phyloP scores from a whole-genome alignment of 768 basidiomycete genomes.

The Baorangia bicolor region DNA sequence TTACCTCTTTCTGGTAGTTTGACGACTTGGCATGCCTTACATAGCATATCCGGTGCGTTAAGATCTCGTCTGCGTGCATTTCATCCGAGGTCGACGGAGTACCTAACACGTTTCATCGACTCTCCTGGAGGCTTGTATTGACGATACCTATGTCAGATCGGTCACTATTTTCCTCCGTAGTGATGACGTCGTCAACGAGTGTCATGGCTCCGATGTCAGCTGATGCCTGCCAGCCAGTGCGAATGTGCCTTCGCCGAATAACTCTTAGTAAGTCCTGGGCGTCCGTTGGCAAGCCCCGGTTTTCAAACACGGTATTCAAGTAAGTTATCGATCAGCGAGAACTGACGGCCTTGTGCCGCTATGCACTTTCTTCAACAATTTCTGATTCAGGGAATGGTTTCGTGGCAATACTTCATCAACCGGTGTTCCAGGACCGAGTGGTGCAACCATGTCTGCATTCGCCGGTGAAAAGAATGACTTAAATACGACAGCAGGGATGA shows the following conservation, averaged over 20 bases:
- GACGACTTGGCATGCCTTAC: not conserved
- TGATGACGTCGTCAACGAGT: not conserved
- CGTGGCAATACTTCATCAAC: not conserved
- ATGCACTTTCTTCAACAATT: not conserved
- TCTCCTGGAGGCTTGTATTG: not conserved
- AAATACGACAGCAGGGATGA: slow-evolving; percentile 21
- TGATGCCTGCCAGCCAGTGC: not conserved
- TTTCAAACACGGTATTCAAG: slow-evolving; percentile 21
- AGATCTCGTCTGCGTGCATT: not conserved
- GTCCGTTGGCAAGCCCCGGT: slow-evolving; percentile 13
- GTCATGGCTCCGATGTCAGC: slow-evolving; percentile 2
- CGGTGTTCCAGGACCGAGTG: slow-evolving; percentile 1
- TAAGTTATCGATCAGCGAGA: slow-evolving; percentile 12
- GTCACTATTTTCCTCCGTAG: not conserved
- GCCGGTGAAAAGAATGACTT: slow-evolving; percentile 12
- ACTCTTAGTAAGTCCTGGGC: not conserved
- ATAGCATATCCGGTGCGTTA: not conserved
- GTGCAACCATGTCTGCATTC: slow-evolving; percentile 2
- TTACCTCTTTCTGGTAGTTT: not conserved
- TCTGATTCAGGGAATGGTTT: slow-evolving; percentile 4
- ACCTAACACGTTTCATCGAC: not conserved
- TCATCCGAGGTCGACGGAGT: slow-evolving; percentile 6
- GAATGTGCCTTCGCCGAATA: not conserved
- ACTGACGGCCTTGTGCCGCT: not conserved
- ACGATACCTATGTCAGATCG: not conserved